These are phyloP conservation scores for Microdochium bolleyi DNA, from an alignment of 2,329 filamentous ascomycete genomes.

Conservation along the genomic window DNA sequence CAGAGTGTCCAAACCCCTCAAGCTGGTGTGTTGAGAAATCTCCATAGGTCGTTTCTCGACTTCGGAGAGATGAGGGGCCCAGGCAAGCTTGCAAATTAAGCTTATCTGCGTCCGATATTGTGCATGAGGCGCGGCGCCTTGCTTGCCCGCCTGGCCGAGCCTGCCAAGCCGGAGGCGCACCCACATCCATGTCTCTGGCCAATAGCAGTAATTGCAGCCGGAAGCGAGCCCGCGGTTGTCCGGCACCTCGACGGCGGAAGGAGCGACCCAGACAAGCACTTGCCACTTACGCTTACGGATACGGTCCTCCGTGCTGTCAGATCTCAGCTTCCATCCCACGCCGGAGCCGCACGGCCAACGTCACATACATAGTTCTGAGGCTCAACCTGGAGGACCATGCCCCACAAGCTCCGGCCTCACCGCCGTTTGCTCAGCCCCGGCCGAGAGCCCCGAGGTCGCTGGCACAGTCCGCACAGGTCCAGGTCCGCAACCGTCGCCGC, in stretches of 20 bases:
- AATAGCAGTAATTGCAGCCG: neutral
- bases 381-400: neutral
- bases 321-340: no score
- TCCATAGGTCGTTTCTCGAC: neutral
- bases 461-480: conserved; percentile 36
- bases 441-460: conserved; percentile 36
- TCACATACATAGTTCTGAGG: neutral
- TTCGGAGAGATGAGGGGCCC: neutral
- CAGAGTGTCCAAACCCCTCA: neutral
- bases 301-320: no score
- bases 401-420: neutral
- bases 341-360: no score
- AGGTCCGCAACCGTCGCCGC: conserved; percentile 67
- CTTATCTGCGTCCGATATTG: no score
- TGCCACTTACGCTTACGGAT: no score
- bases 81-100: neutral
- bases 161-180: neutral
- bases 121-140: no score
- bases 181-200: neutral
- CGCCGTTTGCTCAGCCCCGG: conserved; percentile 17
- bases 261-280: no score
- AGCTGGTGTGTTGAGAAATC: neutral
- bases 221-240: neutral
- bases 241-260: neutral
- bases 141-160: neutral